A percentile compares a stretch with the other conserved stretches of the same genome.
Conservation (phyloP, 805 yeast genomes). For the Yarrowia yakushimensis region DNA sequence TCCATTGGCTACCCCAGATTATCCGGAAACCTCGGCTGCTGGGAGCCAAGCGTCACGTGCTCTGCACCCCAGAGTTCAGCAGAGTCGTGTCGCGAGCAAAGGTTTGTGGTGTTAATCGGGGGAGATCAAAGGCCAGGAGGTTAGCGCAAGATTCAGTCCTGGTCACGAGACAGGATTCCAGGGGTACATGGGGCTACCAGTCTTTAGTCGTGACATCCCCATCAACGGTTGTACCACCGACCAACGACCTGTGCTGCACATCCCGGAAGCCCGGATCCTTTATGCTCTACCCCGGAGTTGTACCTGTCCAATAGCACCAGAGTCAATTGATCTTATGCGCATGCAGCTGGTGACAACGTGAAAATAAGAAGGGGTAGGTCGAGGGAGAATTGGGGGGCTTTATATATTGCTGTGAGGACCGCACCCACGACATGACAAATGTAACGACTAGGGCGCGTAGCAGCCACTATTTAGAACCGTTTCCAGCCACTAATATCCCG, state of each 20-base stretch:
- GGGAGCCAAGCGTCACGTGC: neutral
- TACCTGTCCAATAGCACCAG: conserved; percentile 15
- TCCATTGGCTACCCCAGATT: conserved; percentile 13
- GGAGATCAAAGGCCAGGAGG: no score
- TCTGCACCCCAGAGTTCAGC: conserved; percentile 10
- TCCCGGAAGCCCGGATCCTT: neutral
- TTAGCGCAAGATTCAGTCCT: no score
- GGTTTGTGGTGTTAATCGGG: no score
- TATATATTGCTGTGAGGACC: neutral
- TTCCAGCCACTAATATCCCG: neutral
- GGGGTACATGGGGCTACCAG: no score
- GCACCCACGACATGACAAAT: neutral
- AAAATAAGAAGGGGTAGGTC: neutral
- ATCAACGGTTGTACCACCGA: no score
- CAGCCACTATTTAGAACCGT: no score
- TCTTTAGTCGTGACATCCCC: no score
- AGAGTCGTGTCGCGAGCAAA: neutral
- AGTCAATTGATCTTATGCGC: conserved; percentile 9
- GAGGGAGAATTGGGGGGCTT: neutral
- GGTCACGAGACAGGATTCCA: no score
- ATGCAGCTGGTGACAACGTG: neutral
- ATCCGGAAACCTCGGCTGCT: neutral
- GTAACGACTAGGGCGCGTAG: no score
- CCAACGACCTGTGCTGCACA: neutral
- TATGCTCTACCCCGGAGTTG: conserved; percentile 16